Conservation (phyloP, 116 monocot genomes). For the Posidonia oceanica region DNA sequence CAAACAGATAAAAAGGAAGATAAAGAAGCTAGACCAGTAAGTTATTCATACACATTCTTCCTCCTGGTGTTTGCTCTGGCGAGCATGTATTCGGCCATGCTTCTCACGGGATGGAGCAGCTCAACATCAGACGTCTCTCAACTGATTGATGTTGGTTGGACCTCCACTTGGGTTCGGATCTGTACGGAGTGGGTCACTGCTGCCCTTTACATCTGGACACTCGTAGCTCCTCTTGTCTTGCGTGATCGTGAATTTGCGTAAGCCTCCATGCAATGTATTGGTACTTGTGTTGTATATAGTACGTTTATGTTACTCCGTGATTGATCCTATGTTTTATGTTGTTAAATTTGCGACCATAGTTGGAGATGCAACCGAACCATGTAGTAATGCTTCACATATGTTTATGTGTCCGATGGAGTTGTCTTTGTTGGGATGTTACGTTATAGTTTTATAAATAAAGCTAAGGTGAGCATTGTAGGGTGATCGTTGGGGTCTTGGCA, state of each 20-base stretch:
- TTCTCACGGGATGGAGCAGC: conserved; percentile 81
- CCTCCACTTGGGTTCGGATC: conserved; percentile 86
- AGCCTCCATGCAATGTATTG: no score
- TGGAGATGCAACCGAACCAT: not conserved
- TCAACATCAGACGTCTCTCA: conserved; percentile 43
- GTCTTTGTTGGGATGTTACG: not conserved
- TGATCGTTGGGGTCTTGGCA: no score
- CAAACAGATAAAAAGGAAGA: conserved; percentile 29
- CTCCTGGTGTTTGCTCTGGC: conserved; percentile 87
- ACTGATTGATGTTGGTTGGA: conserved; percentile 89
- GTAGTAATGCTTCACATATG: not conserved
- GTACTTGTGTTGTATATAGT: not conserved
- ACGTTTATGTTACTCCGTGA: not conserved
- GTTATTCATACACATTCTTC: conserved; percentile 91
- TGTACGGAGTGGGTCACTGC: conserved; percentile 92
- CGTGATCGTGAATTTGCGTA: conserved; percentile 57
- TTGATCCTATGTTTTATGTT: not conserved
- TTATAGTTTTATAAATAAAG: no score
- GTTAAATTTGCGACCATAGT: not conserved
- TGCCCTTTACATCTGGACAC: conserved; percentile 73
- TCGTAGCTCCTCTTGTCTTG: conserved; percentile 59
- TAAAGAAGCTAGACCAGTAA: conserved; percentile 47
- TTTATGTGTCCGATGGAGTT: not conserved
- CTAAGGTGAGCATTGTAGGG: no score
- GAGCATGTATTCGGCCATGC: conserved; percentile 97